phyloP scores from a whole-genome alignment of 768 basidiomycete genomes.

The Phanerodontia chrysosporium region DNA sequence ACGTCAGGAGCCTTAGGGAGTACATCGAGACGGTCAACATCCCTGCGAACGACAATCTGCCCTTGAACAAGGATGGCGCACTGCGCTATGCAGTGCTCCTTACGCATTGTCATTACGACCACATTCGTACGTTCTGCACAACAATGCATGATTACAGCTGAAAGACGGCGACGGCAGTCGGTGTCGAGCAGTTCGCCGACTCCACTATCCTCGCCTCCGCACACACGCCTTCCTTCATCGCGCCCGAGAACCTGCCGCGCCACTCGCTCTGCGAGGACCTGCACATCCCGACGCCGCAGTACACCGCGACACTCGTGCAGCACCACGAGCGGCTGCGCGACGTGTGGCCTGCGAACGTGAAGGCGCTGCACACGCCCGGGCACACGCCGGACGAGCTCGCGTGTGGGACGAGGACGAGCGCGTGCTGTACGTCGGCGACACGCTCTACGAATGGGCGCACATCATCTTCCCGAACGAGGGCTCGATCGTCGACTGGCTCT shows the following conservation, averaged over 20 bases:
- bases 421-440: slow-evolving; percentile 57
- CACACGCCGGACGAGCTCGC: slow-evolving; percentile 60
- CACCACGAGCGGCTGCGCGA: slow-evolving; percentile 32
- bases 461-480: slow-evolving; percentile 55
- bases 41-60: slow-evolving; percentile 36
- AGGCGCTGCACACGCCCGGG: slow-evolving; percentile 51
- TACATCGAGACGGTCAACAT: slow-evolving; percentile 47
- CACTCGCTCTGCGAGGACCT: slow-evolving; percentile 44
- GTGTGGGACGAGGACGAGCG: slow-evolving; percentile 44
- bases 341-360: slow-evolving; percentile 25
- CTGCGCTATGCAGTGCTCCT: slow-evolving; percentile 45
- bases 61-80: slow-evolving; percentile 39
- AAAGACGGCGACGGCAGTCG: slow-evolving; percentile 30
- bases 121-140: slow-evolving; percentile 42
- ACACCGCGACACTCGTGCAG: slow-evolving; percentile 41
- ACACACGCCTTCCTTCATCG: slow-evolving; percentile 42
- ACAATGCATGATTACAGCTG: not conserved
- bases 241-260: slow-evolving; percentile 34
- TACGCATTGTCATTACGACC: slow-evolving; percentile 57
- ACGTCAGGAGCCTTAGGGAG: slow-evolving; percentile 39
- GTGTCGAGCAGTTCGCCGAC: slow-evolving; percentile 48
- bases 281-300: slow-evolving; percentile 39
- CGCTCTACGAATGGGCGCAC: slow-evolving; percentile 48
- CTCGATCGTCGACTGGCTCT: slow-evolving; percentile 47
- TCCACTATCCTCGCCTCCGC: slow-evolving; percentile 45